phyloP scores from a whole-genome alignment of 768 basidiomycete species.

The Mycena albidolilacea region DNA sequence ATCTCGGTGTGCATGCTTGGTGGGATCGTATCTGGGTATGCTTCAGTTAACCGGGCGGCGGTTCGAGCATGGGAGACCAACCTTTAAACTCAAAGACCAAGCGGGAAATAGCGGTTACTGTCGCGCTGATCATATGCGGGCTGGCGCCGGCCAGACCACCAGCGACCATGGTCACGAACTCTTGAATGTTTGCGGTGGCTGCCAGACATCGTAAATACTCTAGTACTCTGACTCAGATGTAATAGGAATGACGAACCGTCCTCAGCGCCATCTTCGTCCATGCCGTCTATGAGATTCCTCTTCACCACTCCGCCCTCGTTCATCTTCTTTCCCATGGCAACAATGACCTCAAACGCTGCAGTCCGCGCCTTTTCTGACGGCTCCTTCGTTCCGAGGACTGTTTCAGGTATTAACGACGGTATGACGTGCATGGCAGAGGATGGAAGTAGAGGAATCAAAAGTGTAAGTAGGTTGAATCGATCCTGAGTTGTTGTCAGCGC shows the following conservation, averaged over 20 bases:
- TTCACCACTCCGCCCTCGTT: slow-evolving; percentile 86
- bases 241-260: slow-evolving; percentile 56
- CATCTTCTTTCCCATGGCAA: slow-evolving; percentile 96
- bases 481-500: slow-evolving; percentile 65
- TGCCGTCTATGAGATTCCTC: slow-evolving; percentile 82
- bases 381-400: slow-evolving; percentile 96
- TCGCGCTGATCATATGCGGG: slow-evolving; percentile 99
- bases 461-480: slow-evolving; percentile 81
- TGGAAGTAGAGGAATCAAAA: slow-evolving; percentile 79
- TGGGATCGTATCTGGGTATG: slow-evolving; percentile 73
- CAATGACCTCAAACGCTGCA: slow-evolving; percentile 91
- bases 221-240: slow-evolving; percentile 12
- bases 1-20: slow-evolving; percentile 85
- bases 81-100: slow-evolving; percentile 97
- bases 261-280: slow-evolving; percentile 77
- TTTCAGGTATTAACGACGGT: slow-evolving; percentile 92
- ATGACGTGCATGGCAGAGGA: slow-evolving; percentile 85
- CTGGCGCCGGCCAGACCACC: slow-evolving; percentile 94
- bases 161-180: slow-evolving; percentile 97
- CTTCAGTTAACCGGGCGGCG: neutral
- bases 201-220: slow-evolving; percentile 11
- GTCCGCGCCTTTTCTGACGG: slow-evolving; percentile 92
- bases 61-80: slow-evolving; percentile 48
- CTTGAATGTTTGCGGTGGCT: slow-evolving; percentile 85
- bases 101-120: slow-evolving; percentile 93